Conservation (phyloP, 164 flowering plant species). For the Berberis thunbergii region DNA sequence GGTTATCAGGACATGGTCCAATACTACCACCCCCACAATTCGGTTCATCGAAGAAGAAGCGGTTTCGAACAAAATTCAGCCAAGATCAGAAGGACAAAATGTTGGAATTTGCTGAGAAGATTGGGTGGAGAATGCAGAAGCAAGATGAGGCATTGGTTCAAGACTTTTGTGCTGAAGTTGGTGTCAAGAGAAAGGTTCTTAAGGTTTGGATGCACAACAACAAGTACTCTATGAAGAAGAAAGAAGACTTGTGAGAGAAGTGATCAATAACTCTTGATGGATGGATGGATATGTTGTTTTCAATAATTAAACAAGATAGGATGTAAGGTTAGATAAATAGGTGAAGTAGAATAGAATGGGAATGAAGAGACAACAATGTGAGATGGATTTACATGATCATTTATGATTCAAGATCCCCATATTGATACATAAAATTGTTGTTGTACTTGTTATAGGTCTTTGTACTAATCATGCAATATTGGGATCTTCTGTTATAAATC, state of each 20-base stretch:
- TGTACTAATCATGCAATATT: not conserved
- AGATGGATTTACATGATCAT: not conserved
- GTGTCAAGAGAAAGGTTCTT: slow-evolving; percentile 43
- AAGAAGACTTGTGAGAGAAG: slow-evolving; percentile 9
- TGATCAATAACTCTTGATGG: too few species aligned
- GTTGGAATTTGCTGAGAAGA: slow-evolving; percentile 47
- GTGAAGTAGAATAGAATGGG: not conserved
- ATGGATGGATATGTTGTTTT: not conserved
- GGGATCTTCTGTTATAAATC: not conserved
- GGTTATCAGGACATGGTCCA: not conserved
- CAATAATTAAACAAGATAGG: not conserved
- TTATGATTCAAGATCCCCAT: not conserved
- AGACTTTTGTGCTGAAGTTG: slow-evolving; percentile 36
- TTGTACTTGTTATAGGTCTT: not conserved
- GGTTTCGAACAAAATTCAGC: slow-evolving; percentile 48
- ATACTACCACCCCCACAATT: not conserved
- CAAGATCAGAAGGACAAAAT: slow-evolving; percentile 47
- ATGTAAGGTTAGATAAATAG: not conserved
- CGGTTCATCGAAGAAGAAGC: slow-evolving; percentile 25
- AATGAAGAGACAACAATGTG: not conserved
- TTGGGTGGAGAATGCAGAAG: slow-evolving; percentile 56
- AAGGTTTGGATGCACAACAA: slow-evolving; percentile 80
- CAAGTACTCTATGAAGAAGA: slow-evolving; percentile 49
- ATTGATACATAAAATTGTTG: not conserved
- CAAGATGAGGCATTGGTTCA: slow-evolving; percentile 42